Percentiles rank a stretch among this genome's conserved stretches.
Evolutionary conservation across 2,329 filamentous ascomycete genomes (phyloP).

Genomic region (Penicillium sp.): DNA sequence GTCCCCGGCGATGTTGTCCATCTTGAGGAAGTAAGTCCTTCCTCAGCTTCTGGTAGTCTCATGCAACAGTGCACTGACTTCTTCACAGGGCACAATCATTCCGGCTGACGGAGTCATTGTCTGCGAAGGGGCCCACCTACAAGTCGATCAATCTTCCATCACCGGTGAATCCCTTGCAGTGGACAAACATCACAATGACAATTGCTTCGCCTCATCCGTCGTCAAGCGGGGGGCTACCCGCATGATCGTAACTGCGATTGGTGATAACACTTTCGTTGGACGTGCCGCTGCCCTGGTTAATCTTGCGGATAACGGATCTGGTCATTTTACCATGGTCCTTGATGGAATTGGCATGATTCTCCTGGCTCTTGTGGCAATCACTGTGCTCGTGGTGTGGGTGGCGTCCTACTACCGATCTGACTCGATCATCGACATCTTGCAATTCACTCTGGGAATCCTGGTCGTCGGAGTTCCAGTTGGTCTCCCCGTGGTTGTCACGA

Average conservation of each 20-base stretch:
- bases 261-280: constrained; percentile 89
- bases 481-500: constrained; percentile 90
- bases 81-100: constrained; percentile 72
- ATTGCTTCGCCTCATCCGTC: constrained; percentile 80
- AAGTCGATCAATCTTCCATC: constrained; percentile 90
- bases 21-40: constrained; percentile 67
- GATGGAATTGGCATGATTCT: constrained; percentile 83
- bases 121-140: constrained; percentile 79
- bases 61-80: constrained; percentile 4
- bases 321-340: constrained; percentile 89
- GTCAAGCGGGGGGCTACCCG: constrained; percentile 90
- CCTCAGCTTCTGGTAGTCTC: neutral
- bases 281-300: constrained; percentile 84
- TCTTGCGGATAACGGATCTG: constrained; percentile 69
- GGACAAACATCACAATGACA: constrained; percentile 81
- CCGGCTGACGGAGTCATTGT: constrained; percentile 85
- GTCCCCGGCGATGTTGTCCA: constrained; percentile 89
- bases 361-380: constrained; percentile 76
- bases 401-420: constrained; percentile 87
- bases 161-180: constrained; percentile 91
- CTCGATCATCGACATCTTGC: constrained; percentile 73
- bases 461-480: constrained; percentile 92
- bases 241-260: constrained; percentile 78
- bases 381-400: constrained; percentile 80
- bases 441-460: constrained; percentile 84